phyloP scores from a whole-genome alignment of 805 yeast genomes.

The Candida broadrunensis region DNA sequence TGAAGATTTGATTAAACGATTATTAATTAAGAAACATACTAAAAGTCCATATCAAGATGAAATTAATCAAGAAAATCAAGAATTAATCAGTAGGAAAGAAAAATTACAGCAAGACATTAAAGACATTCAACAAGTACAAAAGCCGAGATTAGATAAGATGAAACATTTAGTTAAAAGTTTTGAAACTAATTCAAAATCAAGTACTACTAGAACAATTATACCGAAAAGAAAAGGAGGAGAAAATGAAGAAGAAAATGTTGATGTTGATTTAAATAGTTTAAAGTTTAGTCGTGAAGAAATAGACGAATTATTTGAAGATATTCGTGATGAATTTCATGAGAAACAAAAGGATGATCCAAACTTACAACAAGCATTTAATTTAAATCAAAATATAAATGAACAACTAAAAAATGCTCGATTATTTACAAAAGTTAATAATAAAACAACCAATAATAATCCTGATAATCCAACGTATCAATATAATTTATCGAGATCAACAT shows the following conservation, averaged over 20 bases:
- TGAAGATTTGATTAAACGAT: conserved; percentile 13
- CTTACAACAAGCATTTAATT: conserved; percentile 10
- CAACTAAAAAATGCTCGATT: background rate
- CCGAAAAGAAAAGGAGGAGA: background rate
- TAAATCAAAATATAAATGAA: conserved; percentile 1
- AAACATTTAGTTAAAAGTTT: conserved; percentile 20
- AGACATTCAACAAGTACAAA: conserved; percentile 25
- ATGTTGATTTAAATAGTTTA: conserved; percentile 3
- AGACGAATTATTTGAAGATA: conserved; percentile 14
- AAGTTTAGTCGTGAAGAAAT: conserved; percentile 19
- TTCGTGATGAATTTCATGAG: conserved; percentile 10
- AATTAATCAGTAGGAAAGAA: conserved; percentile 13
- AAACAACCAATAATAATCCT: background rate
- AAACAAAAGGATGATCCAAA: conserved; percentile 5
- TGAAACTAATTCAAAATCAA: conserved; percentile 11
- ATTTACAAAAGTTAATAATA: conserved; percentile 4
- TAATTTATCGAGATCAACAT: conserved; percentile 18
- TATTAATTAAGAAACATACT: conserved; percentile 13
- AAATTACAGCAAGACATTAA: conserved; percentile 16
- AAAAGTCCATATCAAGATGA: conserved; percentile 14
- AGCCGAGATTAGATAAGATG: conserved; percentile 36
- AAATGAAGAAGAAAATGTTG: background rate
- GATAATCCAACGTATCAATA: conserved; percentile 13
- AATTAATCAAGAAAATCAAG: conserved; percentile 18
- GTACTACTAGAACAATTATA: conserved; percentile 1